phyloP scores from a whole-genome alignment of 1,284 basidiomycete species.

The Cryptococcus sp. region DNA sequence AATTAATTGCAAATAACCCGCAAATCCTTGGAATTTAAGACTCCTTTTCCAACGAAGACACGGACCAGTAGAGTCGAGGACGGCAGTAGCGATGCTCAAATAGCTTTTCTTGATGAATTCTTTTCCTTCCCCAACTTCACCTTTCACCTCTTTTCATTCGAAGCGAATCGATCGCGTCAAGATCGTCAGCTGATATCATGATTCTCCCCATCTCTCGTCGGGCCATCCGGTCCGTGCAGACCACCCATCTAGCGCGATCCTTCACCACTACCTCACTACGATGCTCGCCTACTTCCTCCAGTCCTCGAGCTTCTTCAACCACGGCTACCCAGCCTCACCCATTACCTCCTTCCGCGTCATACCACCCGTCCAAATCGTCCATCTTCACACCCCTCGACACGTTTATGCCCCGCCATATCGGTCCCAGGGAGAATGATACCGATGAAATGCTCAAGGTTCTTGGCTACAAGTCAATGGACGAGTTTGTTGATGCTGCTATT shows the following conservation, averaged over 20 bases:
- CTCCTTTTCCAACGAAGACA: too few species aligned
- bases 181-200: too few species aligned
- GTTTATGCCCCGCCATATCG: constrained; percentile 82
- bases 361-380: constrained; percentile 33
- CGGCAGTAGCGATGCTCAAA: too few species aligned
- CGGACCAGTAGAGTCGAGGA: too few species aligned
- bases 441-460: constrained; percentile 71
- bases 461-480: constrained; percentile 80
- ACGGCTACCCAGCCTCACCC: constrained; percentile 45
- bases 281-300: constrained; percentile 17
- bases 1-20: background rate
- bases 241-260: constrained; percentile 8
- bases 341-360: constrained; percentile 31
- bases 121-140: background rate
- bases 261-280: constrained; percentile 15
- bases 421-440: constrained; percentile 72
- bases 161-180: background rate
- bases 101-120: background rate
- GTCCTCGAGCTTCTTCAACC: constrained; percentile 27
- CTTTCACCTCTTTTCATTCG: background rate
- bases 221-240: background rate
- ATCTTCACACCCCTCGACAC: constrained; percentile 76
- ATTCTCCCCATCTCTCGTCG: background rate
- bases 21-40: too few species aligned
- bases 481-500: constrained; percentile 74